These are phyloP conservation scores for Saccharomyces uvarum DNA, from an alignment of 1,139 yeast species.

Conservation along the genomic window DNA sequence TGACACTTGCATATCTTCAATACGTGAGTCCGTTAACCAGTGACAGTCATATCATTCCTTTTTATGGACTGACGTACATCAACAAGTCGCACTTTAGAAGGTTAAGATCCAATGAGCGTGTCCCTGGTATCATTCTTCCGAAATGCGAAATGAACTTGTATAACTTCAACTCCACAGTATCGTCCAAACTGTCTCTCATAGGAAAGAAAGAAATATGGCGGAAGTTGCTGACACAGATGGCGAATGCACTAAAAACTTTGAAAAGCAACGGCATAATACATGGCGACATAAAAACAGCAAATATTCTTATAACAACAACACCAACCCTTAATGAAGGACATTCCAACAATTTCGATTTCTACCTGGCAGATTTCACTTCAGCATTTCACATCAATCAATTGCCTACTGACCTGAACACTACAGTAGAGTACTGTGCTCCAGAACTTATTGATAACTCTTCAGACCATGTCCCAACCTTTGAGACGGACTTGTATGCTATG, in stretches of 20 bases:
- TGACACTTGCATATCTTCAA: conserved; percentile 6
- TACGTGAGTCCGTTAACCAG: background rate
- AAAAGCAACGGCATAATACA: conserved; percentile 12
- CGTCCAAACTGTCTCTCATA: background rate
- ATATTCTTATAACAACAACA: conserved; percentile 9
- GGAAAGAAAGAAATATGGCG: conserved; percentile 10
- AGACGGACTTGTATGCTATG: conserved; percentile 16
- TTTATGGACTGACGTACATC: conserved; percentile 15
- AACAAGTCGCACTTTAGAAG: conserved; percentile 10
- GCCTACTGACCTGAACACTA: conserved; percentile 9
- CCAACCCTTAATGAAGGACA: background rate
- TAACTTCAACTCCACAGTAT: conserved; percentile 6
- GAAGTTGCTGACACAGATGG: conserved; percentile 8
- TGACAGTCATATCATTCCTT: conserved; percentile 10
- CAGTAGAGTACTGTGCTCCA: conserved; percentile 19
- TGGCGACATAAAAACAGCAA: conserved; percentile 20
- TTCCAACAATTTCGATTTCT: conserved; percentile 4
- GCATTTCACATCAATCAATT: conserved; percentile 1
- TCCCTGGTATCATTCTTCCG: conserved; percentile 15
- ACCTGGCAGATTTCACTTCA: conserved; percentile 16
- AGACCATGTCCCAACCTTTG: conserved; percentile 3
- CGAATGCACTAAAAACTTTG: conserved; percentile 9
- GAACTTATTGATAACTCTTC: conserved; percentile 7
- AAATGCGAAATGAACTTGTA: conserved; percentile 11
- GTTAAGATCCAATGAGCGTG: conserved; percentile 13